These are phyloP conservation scores for Carallia brachiata DNA, from an alignment of 345 rosid genomes.

Conservation along the genomic window DNA sequence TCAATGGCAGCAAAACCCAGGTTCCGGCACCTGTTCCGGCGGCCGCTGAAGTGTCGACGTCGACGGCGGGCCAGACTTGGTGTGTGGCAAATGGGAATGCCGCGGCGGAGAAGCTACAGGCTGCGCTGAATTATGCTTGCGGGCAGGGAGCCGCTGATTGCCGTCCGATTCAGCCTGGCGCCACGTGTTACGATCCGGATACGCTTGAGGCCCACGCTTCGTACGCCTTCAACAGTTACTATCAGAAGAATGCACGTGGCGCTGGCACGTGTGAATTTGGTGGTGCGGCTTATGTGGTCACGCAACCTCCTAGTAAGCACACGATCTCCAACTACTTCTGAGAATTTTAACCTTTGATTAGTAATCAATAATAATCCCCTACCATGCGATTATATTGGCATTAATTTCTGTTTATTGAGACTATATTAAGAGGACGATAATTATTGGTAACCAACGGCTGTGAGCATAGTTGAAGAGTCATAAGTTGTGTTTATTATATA, in stretches of 20 bases:
- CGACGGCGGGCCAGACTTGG: constrained; percentile 41
- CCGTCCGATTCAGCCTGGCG: constrained; percentile 64
- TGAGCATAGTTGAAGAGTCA: too few relatives aligned
- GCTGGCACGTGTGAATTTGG: constrained; percentile 81
- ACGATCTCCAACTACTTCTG: too few relatives aligned
- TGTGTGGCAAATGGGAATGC: constrained; percentile 73
- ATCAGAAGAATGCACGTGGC: constrained; percentile 66
- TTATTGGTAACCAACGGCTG: too few relatives aligned
- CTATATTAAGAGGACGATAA: too few relatives aligned
- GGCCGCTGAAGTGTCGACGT: background rate
- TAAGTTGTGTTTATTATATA: too few relatives aligned
- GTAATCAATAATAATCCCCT: too few relatives aligned
- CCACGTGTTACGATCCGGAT: constrained; percentile 69
- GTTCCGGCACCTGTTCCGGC: constrained; percentile 24
- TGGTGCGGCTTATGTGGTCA: constrained; percentile 78
- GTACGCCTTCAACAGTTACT: constrained; percentile 90
- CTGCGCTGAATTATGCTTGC: constrained; percentile 75
- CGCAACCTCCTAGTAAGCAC: constrained; percentile 72
- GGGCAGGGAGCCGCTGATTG: constrained; percentile 94
- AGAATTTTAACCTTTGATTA: too few relatives aligned
- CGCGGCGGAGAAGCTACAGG: constrained; percentile 62
- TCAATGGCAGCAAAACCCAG: constrained; percentile 27
- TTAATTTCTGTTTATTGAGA: too few relatives aligned
- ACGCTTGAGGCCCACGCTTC: constrained; percentile 90
- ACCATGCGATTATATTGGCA: too few relatives aligned